phyloP scores from a whole-genome alignment of 345 rosid genomes.

The Durio zibethinus region DNA sequence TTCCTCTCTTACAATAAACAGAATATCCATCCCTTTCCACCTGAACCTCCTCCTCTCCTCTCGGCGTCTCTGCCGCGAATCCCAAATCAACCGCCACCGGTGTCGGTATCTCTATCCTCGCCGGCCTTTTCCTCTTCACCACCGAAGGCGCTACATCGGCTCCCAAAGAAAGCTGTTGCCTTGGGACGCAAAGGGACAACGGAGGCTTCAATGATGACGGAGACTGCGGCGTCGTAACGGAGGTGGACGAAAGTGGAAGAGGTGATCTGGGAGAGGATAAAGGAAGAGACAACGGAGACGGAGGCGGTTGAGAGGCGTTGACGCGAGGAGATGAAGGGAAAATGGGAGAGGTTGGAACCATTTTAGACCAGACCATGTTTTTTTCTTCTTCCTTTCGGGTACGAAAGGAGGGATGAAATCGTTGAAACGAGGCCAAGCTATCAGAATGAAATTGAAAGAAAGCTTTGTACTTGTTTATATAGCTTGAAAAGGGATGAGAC shows the following conservation, averaged over 20 bases:
- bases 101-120: conserved; percentile 58
- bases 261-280: neutral
- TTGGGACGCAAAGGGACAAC: neutral
- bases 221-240: neutral
- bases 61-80: conserved; percentile 38
- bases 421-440: no score
- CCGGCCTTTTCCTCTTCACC: conserved; percentile 75
- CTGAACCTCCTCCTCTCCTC: conserved; percentile 45
- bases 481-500: no score
- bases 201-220: neutral
- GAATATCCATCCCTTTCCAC: conserved; percentile 57
- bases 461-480: no score
- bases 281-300: neutral
- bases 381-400: neutral
- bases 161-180: neutral
- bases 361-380: neutral
- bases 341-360: conserved; percentile 6
- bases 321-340: conserved; percentile 3
- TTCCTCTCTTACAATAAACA: conserved; percentile 84
- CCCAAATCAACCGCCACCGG: conserved; percentile 21
- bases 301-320: neutral
- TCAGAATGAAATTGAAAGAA: neutral
- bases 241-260: neutral
- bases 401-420: neutral
- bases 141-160: conserved; percentile 21